These are phyloP conservation scores for Trichothecium roseum DNA, from an alignment of 2,329 filamentous ascomycete species.

Conservation along the genomic window DNA sequence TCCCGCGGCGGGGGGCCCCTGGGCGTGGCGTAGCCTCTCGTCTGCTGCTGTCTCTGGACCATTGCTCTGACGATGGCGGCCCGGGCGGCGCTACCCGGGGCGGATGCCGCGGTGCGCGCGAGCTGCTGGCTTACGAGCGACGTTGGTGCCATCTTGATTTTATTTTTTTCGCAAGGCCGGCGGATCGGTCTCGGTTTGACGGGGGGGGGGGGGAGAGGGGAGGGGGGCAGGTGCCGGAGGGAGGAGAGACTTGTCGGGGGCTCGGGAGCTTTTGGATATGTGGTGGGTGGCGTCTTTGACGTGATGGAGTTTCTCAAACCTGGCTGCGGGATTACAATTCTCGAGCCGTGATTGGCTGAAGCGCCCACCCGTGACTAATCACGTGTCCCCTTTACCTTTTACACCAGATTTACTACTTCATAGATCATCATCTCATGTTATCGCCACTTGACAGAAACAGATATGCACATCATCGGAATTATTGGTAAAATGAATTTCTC, in stretches of 20 bases:
- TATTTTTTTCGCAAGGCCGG: neutral
- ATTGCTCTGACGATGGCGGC: conserved; percentile 1
- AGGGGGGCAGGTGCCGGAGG: neutral
- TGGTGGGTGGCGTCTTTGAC: conserved; percentile 3
- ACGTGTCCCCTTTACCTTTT: conserved; percentile 3
- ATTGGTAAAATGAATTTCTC: no score
- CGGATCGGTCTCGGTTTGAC: neutral
- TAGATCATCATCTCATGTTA: neutral
- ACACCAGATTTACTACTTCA: no score
- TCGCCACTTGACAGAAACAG: no score
- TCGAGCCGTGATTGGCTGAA: conserved; percentile 6
- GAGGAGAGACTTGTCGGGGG: neutral
- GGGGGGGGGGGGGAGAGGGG: neutral
- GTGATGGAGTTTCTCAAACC: conserved; percentile 6
- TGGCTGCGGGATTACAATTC: conserved; percentile 9
- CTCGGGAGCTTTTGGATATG: neutral
- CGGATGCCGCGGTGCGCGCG: conserved; percentile 1
- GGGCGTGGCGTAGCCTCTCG: conserved; percentile 52
- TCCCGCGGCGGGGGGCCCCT: conserved; percentile 67
- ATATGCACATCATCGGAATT: no score
- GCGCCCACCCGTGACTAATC: conserved; percentile 4
- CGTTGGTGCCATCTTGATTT: neutral
- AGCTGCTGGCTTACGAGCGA: conserved; percentile 5
- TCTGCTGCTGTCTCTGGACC: conserved; percentile 12
- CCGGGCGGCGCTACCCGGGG: conserved; percentile 1